A percentile compares a stretch with the other conserved stretches of the same genome.
Conservation (phyloP, 2,329 filamentous ascomycete species). For the Gnomoniopsis smithogilvyi region DNA sequence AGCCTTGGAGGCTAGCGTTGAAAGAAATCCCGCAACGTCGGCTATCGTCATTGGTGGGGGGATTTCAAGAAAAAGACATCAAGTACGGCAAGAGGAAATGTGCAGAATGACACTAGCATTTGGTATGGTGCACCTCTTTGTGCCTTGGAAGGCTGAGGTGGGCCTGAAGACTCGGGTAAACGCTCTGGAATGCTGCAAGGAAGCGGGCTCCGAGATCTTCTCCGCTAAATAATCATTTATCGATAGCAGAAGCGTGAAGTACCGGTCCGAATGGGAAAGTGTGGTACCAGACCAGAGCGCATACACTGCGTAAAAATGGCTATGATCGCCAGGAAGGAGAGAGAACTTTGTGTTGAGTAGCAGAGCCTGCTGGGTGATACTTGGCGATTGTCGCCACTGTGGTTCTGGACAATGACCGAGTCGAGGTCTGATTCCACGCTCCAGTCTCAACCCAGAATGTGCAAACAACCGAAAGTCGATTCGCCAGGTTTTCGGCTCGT, state of each 20-base stretch:
- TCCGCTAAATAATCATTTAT: conserved; percentile 7
- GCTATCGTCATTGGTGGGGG: conserved; percentile 9
- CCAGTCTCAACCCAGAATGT: no score
- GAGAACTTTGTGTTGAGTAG: background rate
- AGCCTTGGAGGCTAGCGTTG: background rate
- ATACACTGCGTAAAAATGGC: conserved; percentile 1
- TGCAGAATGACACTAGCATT: background rate
- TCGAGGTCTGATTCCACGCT: no score
- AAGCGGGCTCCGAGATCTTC: background rate
- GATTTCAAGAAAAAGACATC: background rate
- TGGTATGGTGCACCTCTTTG: background rate
- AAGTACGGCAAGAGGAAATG: background rate
- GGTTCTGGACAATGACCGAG: no score
- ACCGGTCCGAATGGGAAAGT: conserved; percentile 3
- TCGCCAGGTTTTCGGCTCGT: background rate
- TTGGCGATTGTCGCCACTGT: no score
- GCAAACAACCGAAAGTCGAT: no score
- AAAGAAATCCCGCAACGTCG: conserved; percentile 10
- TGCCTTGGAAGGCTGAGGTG: background rate
- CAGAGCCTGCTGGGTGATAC: no score
- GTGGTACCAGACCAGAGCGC: no score
- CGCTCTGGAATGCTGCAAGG: background rate
- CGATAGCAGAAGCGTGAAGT: conserved; percentile 9
- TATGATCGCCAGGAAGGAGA: conserved; percentile 12
- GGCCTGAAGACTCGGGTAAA: background rate